Evolutionary conservation across 2,329 filamentous ascomycete species (phyloP).

Genomic region (Metarhizium rileyi): DNA sequence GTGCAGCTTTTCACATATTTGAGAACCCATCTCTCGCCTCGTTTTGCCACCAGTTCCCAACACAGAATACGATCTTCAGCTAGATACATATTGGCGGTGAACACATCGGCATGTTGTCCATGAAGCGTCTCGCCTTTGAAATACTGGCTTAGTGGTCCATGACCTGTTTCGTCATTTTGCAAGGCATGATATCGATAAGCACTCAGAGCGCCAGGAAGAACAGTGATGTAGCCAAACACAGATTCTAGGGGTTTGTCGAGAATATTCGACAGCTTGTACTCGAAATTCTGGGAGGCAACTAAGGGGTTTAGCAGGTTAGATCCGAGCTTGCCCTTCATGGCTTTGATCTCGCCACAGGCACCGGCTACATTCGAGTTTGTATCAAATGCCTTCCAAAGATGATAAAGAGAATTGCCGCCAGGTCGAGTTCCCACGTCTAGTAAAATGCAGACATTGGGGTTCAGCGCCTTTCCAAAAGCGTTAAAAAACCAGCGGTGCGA

Average conservation of each 20-base stretch:
- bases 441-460: slow-evolving; percentile 92
- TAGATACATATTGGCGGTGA: slow-evolving; percentile 94
- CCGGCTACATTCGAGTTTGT: slow-evolving; percentile 95
- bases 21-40: slow-evolving; percentile 89
- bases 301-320: slow-evolving; percentile 82
- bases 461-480: slow-evolving; percentile 83
- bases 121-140: slow-evolving; percentile 98
- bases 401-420: slow-evolving; percentile 82
- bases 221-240: slow-evolving; percentile 96
- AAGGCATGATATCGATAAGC: slow-evolving; percentile 93
- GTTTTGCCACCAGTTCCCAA: slow-evolving; percentile 93
- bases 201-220: slow-evolving; percentile 86
- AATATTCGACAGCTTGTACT: slow-evolving; percentile 99
- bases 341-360: slow-evolving; percentile 94
- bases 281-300: slow-evolving; percentile 95
- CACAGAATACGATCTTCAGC: slow-evolving; percentile 85
- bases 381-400: slow-evolving; percentile 98
- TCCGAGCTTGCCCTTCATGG: slow-evolving; percentile 82
- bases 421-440: slow-evolving; percentile 94
- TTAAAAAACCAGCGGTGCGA: slow-evolving; percentile 99
- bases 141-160: slow-evolving; percentile 92
- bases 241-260: slow-evolving; percentile 95
- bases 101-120: slow-evolving; percentile 91
- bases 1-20: slow-evolving; percentile 97
- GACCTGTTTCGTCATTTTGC: slow-evolving; percentile 92